Conservation (phyloP, 306 rosid genomes). For the Datisca glomerata region DNA sequence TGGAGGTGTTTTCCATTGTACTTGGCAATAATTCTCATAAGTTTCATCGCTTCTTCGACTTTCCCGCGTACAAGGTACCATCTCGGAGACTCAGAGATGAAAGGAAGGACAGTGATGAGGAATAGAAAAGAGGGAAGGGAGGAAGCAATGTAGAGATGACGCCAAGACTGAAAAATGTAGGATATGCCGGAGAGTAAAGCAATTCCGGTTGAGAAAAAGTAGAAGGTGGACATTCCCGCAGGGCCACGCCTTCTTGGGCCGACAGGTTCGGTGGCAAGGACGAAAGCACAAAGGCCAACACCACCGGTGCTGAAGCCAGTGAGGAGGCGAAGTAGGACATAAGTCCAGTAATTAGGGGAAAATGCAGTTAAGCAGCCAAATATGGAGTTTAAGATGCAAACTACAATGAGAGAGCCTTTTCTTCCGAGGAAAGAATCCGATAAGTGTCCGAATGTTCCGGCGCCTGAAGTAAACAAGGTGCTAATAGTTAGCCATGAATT, state of each 20-base stretch:
- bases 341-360: constrained; percentile 43
- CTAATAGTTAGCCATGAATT: neutral
- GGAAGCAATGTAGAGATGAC: constrained; percentile 51
- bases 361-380: constrained; percentile 71
- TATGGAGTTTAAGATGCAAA: constrained; percentile 55
- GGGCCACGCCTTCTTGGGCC: constrained; percentile 64
- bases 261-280: constrained; percentile 64
- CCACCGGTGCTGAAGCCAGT: constrained; percentile 85
- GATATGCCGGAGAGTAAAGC: constrained; percentile 57
- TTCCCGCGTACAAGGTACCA: constrained; percentile 81
- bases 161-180: constrained; percentile 56
- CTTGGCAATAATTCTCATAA: constrained; percentile 57
- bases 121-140: constrained; percentile 69
- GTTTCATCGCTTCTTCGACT: constrained; percentile 38
- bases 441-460: constrained; percentile 83
- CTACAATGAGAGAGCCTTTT: constrained; percentile 61
- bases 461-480: constrained; percentile 36
- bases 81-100: constrained; percentile 79
- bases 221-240: constrained; percentile 84
- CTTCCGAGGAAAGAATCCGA: constrained; percentile 80
- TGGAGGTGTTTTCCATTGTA: constrained; percentile 51
- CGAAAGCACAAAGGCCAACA: constrained; percentile 77
- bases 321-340: constrained; percentile 60
- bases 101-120: constrained; percentile 43
- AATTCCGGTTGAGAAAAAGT: constrained; percentile 82